Evolutionary conservation across 768 basidiomycete species (phyloP), one percentile per base, ranked within the genome.

Genomic region (Fistulinella prunicolor): DNA sequence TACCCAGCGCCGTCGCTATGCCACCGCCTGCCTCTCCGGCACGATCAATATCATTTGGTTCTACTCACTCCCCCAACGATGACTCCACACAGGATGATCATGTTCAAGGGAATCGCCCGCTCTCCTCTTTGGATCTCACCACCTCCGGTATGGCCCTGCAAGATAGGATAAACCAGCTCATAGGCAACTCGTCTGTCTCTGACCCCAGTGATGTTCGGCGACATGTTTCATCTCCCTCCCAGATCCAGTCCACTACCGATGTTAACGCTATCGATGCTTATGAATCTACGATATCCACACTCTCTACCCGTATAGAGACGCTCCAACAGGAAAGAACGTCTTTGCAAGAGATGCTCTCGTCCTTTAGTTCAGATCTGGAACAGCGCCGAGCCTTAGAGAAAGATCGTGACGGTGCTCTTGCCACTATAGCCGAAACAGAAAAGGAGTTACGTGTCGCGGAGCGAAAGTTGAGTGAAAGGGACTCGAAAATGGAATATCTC

Each of bases 1-100:
- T 88, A 50, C 85, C 87, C 24, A 87, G 86, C 57, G 73, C 77
- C n/a, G 65, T 86, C 22, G 82, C 86, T 7, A 89, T 91, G 89
- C 89, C 87, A 3, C 89, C 88, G 3, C 88, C 88, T 16, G 71
- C 83, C 1, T 86, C 86, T 12, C 87, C 87, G 7, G 65, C 62
- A 16, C 60, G 59, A 45, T 61, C 63, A 6, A 49, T 59, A n/a
- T 57, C 64, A 1, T 60, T 73, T 38, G 61, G 66, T 16, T 62
- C 71, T 16, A 69, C 73, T 3, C 64, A 69, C 20, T 75, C 73
- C 17, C 55, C 72, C 34, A 70, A 67, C 42, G 73, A 73, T 30
- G 58, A 64, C 16, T 34, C 39, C 36, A 32, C 41, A 2, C 55
- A 46, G 13, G 53, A 54, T 23, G 62, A 60, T 14, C 35, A 42